A percentile compares a stretch with the other conserved stretches of the same genome.
These are phyloP conservation scores for Protomyces lactucae-debilis DNA, from an alignment of 1,139 yeast genomes.

Conservation along the genomic window DNA sequence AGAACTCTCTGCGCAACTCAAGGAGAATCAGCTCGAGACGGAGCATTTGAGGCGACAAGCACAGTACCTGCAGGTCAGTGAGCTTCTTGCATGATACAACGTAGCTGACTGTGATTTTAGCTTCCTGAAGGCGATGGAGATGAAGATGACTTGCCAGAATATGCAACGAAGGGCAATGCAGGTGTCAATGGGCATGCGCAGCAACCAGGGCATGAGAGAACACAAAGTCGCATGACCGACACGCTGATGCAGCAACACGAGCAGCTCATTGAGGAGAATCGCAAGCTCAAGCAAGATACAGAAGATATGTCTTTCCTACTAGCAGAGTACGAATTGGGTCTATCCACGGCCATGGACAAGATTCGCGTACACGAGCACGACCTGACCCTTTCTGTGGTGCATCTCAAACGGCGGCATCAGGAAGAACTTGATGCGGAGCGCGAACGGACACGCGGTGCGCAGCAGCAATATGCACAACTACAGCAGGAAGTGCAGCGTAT, in stretches of 20 bases:
- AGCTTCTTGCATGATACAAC: background rate
- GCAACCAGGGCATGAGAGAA: background rate
- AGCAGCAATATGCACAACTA: background rate
- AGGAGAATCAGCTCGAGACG: conserved; percentile 22
- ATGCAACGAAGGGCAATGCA: background rate
- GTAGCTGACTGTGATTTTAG: background rate
- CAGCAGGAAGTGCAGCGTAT: conserved; percentile 5
- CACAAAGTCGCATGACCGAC: background rate
- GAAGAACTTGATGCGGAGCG: background rate
- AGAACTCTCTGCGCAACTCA: conserved; percentile 18
- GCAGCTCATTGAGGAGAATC: conserved; percentile 3
- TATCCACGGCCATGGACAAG: conserved; percentile 10
- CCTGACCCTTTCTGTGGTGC: conserved; percentile 3
- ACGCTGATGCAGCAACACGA: background rate
- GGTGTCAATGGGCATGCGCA: background rate
- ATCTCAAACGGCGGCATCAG: conserved; percentile 4
- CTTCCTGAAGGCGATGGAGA: background rate
- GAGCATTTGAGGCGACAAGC: conserved; percentile 16
- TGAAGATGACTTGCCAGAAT: background rate
- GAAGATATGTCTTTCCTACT: conserved; percentile 4
- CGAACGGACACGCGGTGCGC: background rate
- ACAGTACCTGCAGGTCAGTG: background rate
- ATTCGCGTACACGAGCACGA: conserved; percentile 12
- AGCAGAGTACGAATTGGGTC: conserved; percentile 18
- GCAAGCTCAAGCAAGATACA: background rate